These are phyloP conservation scores for Syncephalastrum contaminatum DNA, from an alignment of 371 early-diverging fungal species.

Conservation along the genomic window DNA sequence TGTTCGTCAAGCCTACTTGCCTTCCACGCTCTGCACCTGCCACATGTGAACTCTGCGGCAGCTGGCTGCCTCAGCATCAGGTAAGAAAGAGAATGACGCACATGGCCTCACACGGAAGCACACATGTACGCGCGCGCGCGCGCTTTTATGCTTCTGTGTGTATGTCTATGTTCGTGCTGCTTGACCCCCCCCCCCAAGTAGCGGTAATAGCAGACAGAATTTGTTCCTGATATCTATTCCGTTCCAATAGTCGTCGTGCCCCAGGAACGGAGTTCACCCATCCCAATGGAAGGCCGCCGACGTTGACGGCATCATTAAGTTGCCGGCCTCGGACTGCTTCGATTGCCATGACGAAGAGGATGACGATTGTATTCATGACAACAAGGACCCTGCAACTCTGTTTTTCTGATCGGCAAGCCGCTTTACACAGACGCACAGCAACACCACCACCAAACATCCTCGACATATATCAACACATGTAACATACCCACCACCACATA, in stretches of 20 bases:
- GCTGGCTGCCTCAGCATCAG: constrained; percentile 27
- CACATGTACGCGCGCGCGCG: too few relatives aligned
- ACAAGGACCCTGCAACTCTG: neutral
- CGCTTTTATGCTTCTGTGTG: too few relatives aligned
- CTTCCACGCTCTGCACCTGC: constrained; percentile 13
- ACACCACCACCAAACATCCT: neutral
- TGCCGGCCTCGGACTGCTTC: neutral
- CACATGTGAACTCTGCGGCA: constrained; percentile 33
- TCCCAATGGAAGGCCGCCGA: constrained; percentile 22
- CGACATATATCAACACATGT: too few relatives aligned
- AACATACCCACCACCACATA: too few relatives aligned
- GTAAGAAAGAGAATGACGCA: constrained; percentile 8
- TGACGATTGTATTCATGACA: constrained; percentile 5
- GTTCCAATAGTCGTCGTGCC: constrained; percentile 17
- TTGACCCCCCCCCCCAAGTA: too few relatives aligned
- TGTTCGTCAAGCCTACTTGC: too few relatives aligned
- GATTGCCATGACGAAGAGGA: constrained; percentile 3
- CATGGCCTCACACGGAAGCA: neutral
- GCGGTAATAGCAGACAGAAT: too few relatives aligned
- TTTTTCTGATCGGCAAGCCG: neutral
- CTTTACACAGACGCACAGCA: neutral
- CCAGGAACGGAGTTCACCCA: constrained; percentile 29
- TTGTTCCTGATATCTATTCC: constrained; percentile 2
- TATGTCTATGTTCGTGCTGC: too few relatives aligned
- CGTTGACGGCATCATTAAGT: neutral